A percentile compares a stretch with the other conserved stretches of the same genome.
Evolutionary conservation across 202 grass and related monocot species (phyloP).

Genomic region (Bolboschoenoplectus hybrid): DNA sequence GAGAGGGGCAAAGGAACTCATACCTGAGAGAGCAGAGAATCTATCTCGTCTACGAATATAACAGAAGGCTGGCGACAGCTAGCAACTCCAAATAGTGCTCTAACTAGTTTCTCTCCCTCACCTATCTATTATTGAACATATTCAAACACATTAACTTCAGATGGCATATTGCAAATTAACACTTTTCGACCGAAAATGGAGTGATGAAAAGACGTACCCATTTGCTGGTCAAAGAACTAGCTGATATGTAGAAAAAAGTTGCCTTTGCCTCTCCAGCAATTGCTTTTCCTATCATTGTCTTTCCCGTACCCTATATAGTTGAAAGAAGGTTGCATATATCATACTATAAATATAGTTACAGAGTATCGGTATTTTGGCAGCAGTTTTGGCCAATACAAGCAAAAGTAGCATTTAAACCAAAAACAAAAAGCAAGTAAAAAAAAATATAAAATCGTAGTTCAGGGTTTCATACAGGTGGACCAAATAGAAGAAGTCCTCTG

Average conservation of each 20-base stretch:
- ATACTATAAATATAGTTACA: not conserved
- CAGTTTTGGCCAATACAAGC: not conserved
- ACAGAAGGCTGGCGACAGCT: slow-evolving; percentile 93
- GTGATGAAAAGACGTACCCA: slow-evolving; percentile 61
- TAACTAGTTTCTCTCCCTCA: slow-evolving; percentile 93
- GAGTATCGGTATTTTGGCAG: not conserved
- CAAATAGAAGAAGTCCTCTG: slow-evolving; percentile 89
- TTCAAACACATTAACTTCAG: slow-evolving; percentile 24
- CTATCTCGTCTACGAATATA: slow-evolving; percentile 98
- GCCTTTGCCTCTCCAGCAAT: slow-evolving; percentile 99
- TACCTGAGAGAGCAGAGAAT: slow-evolving; percentile 92
- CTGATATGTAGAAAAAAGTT: slow-evolving; percentile 99
- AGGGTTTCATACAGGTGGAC: slow-evolving; percentile 75
- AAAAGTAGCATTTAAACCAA: slow-evolving; percentile 18
- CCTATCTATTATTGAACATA: slow-evolving; percentile 76
- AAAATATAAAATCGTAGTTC: not conserved
- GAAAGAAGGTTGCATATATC: slow-evolving; percentile 16
- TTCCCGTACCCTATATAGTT: slow-evolving; percentile 79
- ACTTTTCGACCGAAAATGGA: slow-evolving; percentile 28
- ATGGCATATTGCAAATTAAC: not conserved
- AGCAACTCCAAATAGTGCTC: slow-evolving; percentile 95
- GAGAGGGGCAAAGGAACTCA: slow-evolving; percentile 26
- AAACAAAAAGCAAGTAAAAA: not conserved
- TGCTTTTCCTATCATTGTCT: slow-evolving; percentile 99
- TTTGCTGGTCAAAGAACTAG: slow-evolving; percentile 98